phyloP scores from a whole-genome alignment of 2,329 filamentous ascomycete species.

The Aspergillus ibericus region DNA sequence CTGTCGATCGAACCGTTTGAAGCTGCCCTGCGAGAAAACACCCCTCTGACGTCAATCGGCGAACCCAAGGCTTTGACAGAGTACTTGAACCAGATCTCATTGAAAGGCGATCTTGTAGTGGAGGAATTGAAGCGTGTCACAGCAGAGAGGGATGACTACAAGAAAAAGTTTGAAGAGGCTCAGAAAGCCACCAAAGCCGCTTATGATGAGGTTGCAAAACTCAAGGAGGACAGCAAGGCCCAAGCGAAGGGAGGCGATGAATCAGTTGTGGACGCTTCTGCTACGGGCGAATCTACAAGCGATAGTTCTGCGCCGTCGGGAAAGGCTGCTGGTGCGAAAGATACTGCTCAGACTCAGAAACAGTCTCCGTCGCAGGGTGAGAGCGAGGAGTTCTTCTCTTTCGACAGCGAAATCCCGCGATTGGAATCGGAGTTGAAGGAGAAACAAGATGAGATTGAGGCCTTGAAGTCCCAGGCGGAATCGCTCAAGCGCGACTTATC shows the following conservation, averaged over 20 bases:
- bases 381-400: constrained; percentile 83
- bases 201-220: constrained; percentile 62
- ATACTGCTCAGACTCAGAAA: constrained; percentile 28
- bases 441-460: constrained; percentile 68
- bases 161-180: constrained; percentile 70
- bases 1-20: constrained; percentile 92
- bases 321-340: constrained; percentile 23
- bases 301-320: constrained; percentile 3
- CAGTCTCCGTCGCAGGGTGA: constrained; percentile 31
- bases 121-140: constrained; percentile 88
- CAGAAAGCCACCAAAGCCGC: constrained; percentile 64
- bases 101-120: constrained; percentile 89
- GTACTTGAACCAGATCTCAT: constrained; percentile 81
- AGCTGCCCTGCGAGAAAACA: constrained; percentile 84
- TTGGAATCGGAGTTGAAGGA: constrained; percentile 73
- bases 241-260: constrained; percentile 5
- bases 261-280: neutral
- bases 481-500: constrained; percentile 69
- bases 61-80: constrained; percentile 84
- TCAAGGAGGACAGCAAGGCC: constrained; percentile 43
- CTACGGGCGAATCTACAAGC: neutral
- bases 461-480: constrained; percentile 68
- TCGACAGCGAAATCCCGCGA: constrained; percentile 80
- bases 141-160: constrained; percentile 74
- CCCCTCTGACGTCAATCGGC: constrained; percentile 81